Evolutionary conservation across 2,329 filamentous ascomycete genomes (phyloP).

Genomic region (Diaporthe longicolla): DNA sequence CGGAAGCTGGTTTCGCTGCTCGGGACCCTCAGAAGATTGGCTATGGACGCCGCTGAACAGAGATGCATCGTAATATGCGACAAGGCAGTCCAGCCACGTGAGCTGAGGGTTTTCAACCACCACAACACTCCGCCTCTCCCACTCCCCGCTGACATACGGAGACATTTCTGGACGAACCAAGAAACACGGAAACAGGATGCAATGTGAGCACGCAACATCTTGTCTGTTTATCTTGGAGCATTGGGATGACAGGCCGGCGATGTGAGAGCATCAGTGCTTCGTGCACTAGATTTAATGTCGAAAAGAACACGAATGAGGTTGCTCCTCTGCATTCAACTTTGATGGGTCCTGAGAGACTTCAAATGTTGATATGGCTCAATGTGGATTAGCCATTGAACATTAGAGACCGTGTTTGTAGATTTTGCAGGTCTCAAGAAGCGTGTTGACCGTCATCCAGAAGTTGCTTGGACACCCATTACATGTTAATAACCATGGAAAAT

Average conservation of each 20-base stretch:
- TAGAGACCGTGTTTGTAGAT: neutral
- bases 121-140: neutral
- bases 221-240: neutral
- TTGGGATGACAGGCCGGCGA: no score
- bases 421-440: neutral
- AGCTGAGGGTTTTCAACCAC: constrained; percentile 34
- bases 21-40: constrained; percentile 11
- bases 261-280: neutral
- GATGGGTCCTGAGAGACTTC: neutral
- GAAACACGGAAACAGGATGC: neutral
- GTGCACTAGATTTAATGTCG: neutral
- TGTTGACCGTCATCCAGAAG: neutral
- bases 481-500: neutral
- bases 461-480: neutral
- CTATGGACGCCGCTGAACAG: constrained; percentile 16
- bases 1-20: constrained; percentile 39
- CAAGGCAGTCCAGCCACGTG: neutral
- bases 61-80: constrained; percentile 33
- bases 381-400: neutral
- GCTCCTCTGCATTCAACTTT: no score
- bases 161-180: constrained; percentile 23
- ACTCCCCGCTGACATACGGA: constrained; percentile 28
- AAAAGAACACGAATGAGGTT: neutral
- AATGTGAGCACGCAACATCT: neutral
- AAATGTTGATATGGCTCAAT: neutral